phyloP scores from a whole-genome alignment of 306 rosid species.

The Medicago truncatula region MtrunA17r5.0-ANR NC_053046.1:41491001-41491500 shows the following conservation, averaged over 20 bases:
- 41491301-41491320: neutral
- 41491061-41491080: neutral
- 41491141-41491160: no score
- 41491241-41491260: neutral
- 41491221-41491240: neutral
- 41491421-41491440: neutral
- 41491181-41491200: neutral
- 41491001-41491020: neutral
- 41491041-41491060: neutral
- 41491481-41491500: neutral
- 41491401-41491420: neutral
- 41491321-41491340: neutral
- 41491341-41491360: neutral
- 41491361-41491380: neutral
- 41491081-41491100: neutral
- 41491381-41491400: neutral
- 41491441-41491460: neutral
- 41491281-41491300: neutral
- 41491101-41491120: no score
- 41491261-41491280: neutral
- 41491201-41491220: neutral
- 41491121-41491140: neutral
- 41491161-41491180: neutral
- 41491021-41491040: neutral
- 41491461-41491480: neutral